Conservation (phyloP, 257 asterid species). For the Penstemon eatonii region DNA sequence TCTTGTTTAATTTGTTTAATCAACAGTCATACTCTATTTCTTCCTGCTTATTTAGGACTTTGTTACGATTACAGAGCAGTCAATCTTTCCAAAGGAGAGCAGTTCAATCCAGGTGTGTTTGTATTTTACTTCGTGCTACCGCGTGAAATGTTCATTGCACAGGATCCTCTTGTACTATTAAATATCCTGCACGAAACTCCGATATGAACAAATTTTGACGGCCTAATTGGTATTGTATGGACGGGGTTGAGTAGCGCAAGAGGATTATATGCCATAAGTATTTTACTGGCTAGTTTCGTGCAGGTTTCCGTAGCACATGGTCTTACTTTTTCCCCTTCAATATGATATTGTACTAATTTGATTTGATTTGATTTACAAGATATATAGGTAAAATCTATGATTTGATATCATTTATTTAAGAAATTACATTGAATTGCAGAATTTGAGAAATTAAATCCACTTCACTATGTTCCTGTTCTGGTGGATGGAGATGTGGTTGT, state of each 20-base stretch:
- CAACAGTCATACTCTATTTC: background rate
- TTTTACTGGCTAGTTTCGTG: too few relatives aligned
- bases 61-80: conserved; percentile 73
- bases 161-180: background rate
- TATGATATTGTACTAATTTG: too few relatives aligned
- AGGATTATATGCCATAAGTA: too few relatives aligned
- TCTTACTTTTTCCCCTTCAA: too few relatives aligned
- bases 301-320: too few relatives aligned
- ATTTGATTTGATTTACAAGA: too few relatives aligned
- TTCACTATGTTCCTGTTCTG: conserved; percentile 71
- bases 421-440: conserved; percentile 43
- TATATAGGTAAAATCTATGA: background rate
- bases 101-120: conserved; percentile 54
- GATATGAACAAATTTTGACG: too few relatives aligned
- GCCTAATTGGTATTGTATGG: too few relatives aligned
- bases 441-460: conserved; percentile 77
- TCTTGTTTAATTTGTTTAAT: background rate
- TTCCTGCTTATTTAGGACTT: conserved; percentile 45
- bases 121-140: background rate
- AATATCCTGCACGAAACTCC: too few relatives aligned
- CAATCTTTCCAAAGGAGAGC: conserved; percentile 66
- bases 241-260: too few relatives aligned
- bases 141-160: background rate
- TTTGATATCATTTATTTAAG: conserved; percentile 11
- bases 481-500: conserved; percentile 70